A percentile compares a stretch with the other conserved stretches of the same genome.
phyloP scores from a whole-genome alignment of 768 basidiomycete genomes.

The Xanthoconium stramineum region DNA sequence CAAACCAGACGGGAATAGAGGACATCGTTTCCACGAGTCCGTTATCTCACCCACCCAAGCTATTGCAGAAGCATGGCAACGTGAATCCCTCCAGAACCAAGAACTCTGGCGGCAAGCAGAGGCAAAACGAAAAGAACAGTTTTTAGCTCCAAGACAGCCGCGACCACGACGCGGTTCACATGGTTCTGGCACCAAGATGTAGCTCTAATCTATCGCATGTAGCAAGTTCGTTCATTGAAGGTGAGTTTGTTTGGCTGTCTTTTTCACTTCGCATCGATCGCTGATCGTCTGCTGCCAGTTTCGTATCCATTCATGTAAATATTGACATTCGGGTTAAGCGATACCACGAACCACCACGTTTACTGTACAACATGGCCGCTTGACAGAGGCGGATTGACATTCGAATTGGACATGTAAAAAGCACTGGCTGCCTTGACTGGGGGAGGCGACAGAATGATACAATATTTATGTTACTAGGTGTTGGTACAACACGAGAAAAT shows the following conservation, averaged over 20 bases:
- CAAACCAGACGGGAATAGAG: slow-evolving; percentile 34
- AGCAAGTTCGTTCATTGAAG: slow-evolving; percentile 2
- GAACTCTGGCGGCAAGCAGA: slow-evolving; percentile 58
- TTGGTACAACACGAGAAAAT: slow-evolving; percentile 22
- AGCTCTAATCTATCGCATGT: slow-evolving; percentile 22
- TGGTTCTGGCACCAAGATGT: slow-evolving; percentile 53
- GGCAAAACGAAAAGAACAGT: slow-evolving; percentile 46
- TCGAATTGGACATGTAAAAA: slow-evolving; percentile 8
- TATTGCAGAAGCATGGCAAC: slow-evolving; percentile 68
- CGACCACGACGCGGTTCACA: slow-evolving; percentile 25
- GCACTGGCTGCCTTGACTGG: slow-evolving; percentile 9
- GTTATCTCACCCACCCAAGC: slow-evolving; percentile 52
- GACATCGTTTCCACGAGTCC: slow-evolving; percentile 25
- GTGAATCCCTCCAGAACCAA: slow-evolving; percentile 57
- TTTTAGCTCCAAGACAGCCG: slow-evolving; percentile 36
- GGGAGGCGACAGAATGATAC: slow-evolving; percentile 16
- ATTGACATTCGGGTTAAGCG: slow-evolving; percentile 20
- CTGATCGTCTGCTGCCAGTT: slow-evolving; percentile 14
- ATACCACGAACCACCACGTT: slow-evolving; percentile 14
- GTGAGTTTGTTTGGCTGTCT: slow-evolving; percentile 9
- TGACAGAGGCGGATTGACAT: slow-evolving; percentile 8
- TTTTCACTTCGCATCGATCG: not conserved
- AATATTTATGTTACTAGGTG: slow-evolving; percentile 23
- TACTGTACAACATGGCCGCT: slow-evolving; percentile 25
- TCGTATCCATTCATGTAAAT: slow-evolving; percentile 34